Evolutionary conservation across 2,329 filamentous ascomycete species (phyloP), one percentile per base, ranked within the genome.

Genomic region (Clonostachys rosea): DNA sequence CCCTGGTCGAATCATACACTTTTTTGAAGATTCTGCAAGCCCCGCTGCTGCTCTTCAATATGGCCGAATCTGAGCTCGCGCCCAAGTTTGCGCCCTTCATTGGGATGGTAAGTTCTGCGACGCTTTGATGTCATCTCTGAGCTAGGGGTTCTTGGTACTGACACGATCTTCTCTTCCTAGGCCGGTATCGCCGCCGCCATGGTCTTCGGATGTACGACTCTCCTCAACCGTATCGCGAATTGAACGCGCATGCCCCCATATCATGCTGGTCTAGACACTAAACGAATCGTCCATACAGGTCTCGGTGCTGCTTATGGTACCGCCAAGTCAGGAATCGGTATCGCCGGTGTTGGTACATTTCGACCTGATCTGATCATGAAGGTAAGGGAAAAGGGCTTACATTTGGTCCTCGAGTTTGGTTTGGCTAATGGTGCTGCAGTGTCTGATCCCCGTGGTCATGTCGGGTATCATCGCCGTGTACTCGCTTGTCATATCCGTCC

Each of bases 391-490:
- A 5, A 20, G n/a, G 34, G 20, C 33, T 16, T 10, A 24, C 5
- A 37, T 39, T 12, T 18, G 11, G 7, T 18, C 10, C 36, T 39
- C 6, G 14, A 30, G 1, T 10, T 10, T 30, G 24, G 13, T 18
- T 16, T 42, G 33, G 56, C 57, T 48, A 59, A 50, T 43, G 16
- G 20, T n/a, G 39, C 9, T 4, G 34, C 58, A 91, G 87, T 91
- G 86, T 48, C 74, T 92, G 46, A 91, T 92, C 57, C 88, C 89
- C 52, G 88, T 94, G 55, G 86, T 99, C 75, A 99, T 99, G 94
- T 95, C 94, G 59, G 94, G 94, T 82, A 99, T 99, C 65, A 90
- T 99, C 62, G 94, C 94, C 49, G 94, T 99, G 56, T 99, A 99
- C 73, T 89, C 91, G 45, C 87, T 99, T 58, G 94, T 99, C 61